These are phyloP conservation scores for Camellia granthamiana DNA, from an alignment of 148 eudicot species.

Conservation along the genomic window DNA sequence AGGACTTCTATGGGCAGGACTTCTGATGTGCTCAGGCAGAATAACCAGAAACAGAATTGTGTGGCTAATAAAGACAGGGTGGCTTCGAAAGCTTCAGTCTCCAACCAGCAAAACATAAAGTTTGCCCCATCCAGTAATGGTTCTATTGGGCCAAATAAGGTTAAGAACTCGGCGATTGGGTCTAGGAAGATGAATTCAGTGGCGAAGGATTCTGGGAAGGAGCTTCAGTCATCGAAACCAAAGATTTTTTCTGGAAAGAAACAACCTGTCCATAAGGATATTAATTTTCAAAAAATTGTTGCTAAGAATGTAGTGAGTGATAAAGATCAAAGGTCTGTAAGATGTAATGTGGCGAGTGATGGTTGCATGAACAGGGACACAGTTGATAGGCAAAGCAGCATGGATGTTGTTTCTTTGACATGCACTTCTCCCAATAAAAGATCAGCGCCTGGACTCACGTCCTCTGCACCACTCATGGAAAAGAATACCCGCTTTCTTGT, in stretches of 20 bases:
- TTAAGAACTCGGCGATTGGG: conserved; percentile 44
- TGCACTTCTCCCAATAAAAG: conserved; percentile 93
- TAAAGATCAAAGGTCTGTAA: conserved; percentile 42
- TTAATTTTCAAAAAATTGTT: conserved; percentile 24
- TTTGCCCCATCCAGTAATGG: conserved; percentile 22
- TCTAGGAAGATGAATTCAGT: conserved; percentile 35
- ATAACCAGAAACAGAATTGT: conserved; percentile 74
- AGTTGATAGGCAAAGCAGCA: conserved; percentile 44
- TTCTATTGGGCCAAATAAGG: conserved; percentile 45
- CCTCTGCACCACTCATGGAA: conserved; percentile 34
- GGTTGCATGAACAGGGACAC: conserved; percentile 36
- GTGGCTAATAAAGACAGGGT: conserved; percentile 39
- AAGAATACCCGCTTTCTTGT: conserved; percentile 22
- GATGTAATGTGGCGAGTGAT: conserved; percentile 40
- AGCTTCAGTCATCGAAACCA: conserved; percentile 35
- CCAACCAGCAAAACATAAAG: conserved; percentile 51
- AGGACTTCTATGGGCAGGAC: too few species aligned
- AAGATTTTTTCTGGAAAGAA: conserved; percentile 49
- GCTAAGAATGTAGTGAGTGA: conserved; percentile 25
- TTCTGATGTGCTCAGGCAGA: conserved; percentile 1
- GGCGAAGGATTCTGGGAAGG: conserved; percentile 38
- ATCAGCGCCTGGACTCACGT: conserved; percentile 31
- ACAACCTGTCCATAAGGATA: conserved; percentile 28
- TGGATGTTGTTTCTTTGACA: conserved; percentile 92
- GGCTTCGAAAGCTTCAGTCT: conserved; percentile 35